Evolutionary conservation across 2,329 filamentous ascomycete genomes (phyloP), one percentile per base, ranked within the genome.

Genomic region (Trichoderma koningiopsis): DNA sequence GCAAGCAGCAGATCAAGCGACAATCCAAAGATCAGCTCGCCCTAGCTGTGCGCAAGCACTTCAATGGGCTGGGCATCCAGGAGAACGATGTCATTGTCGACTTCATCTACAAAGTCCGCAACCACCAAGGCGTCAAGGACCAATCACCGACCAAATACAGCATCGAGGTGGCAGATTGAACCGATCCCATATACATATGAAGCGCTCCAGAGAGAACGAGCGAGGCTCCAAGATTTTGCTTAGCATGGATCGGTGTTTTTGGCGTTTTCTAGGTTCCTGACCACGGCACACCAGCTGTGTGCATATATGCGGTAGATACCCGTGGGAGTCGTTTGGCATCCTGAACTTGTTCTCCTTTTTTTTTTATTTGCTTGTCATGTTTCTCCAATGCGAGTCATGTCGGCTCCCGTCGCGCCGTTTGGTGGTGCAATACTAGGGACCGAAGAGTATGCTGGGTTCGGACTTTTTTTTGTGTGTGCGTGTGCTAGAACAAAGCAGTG

Each of bases 51-150:
- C 86, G 92, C 72, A 94, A 93, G 78, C 92, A 96, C 80, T 96
- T 96, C 82, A 96, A 96, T 77, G 89, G 88, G 40, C 85, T 92
- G 72, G 91, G 91, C 19, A 88, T 95, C 52, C 90, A 89, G 72
- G 93, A 96, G 82, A 93, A 90, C 76, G 92, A 96, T 74, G 90
- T 94, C 72, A 91, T 96, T 69, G 91, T 94, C 68, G 91, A 92
- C 72, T 88, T 93, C 77, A 83, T 94, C 71, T 92, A 93, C 83
- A 91, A 89, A 76, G 85, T 92, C 35, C 78, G 78, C 29, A 78
- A 77, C 71, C 77, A 80, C 24, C 77, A 76, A 67, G 68, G 70
- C 24, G 69, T 75, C 5, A 77, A 74, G 58, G 70, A 74, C 7
- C 72, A 76, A 55, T 72, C 66, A 19, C 68, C 75, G n/a, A 76